Evolutionary conservation across 495 filamentous ascomycete genomes (phyloP).

Genomic region (Penicillium arizonense): DNA sequence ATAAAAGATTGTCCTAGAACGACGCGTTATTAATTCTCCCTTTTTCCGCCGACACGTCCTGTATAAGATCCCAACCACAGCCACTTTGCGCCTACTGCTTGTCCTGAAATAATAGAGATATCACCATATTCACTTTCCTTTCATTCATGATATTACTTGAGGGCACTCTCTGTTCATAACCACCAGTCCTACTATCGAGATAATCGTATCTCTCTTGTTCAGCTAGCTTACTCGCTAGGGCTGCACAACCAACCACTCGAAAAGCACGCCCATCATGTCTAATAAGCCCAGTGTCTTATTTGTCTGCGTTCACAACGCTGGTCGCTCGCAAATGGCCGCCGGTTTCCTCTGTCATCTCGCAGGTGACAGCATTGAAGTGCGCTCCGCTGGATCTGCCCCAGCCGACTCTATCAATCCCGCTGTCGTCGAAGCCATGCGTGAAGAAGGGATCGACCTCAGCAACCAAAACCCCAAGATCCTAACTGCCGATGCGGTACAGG

Average conservation of each 20-base stretch:
- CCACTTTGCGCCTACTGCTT: slow-evolving; percentile 4
- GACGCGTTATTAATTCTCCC: no score
- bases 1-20: no score
- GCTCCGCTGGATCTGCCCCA: slow-evolving; percentile 27
- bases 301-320: slow-evolving; percentile 32
- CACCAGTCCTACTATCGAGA: slow-evolving; percentile 8
- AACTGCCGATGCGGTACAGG: slow-evolving; percentile 21
- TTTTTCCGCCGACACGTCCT: slow-evolving; percentile 10
- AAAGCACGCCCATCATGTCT: slow-evolving; percentile 14
- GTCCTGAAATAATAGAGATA: slow-evolving; percentile 1
- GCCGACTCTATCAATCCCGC: slow-evolving; percentile 25
- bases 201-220: slow-evolving; percentile 10
- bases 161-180: slow-evolving; percentile 7
- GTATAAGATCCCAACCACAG: slow-evolving; percentile 12
- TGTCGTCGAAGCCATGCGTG: slow-evolving; percentile 28
- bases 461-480: slow-evolving; percentile 26
- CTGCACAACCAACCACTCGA: slow-evolving; percentile 3
- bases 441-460: slow-evolving; percentile 31
- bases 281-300: slow-evolving; percentile 28
- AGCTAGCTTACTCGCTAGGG: slow-evolving; percentile 9
- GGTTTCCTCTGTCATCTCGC: slow-evolving; percentile 24
- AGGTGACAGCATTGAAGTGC: slow-evolving; percentile 25
- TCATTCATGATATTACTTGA: slow-evolving; percentile 1
- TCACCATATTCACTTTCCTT: background rate
- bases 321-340: slow-evolving; percentile 33